phyloP scores from a whole-genome alignment of 768 basidiomycete genomes.

The Lactifluus rugatus region DNA sequence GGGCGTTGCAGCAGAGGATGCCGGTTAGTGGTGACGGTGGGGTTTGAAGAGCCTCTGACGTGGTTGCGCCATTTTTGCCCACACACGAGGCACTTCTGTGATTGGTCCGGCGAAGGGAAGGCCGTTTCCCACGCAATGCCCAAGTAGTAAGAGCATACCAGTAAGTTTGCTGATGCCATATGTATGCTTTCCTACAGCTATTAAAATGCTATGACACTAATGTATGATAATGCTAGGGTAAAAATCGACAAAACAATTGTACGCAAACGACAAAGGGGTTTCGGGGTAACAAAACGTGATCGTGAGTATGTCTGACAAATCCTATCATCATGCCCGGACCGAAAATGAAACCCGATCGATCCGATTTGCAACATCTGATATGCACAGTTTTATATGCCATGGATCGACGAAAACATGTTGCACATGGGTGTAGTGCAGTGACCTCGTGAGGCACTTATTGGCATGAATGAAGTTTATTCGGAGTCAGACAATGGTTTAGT shows the following conservation, averaged over 20 bases:
- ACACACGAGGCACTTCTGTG: constrained; percentile 12
- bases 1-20: not conserved
- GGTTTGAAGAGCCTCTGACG: not conserved
- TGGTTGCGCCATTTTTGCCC: constrained; percentile 10
- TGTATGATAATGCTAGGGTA: no score
- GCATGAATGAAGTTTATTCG: not conserved
- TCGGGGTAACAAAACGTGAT: not conserved
- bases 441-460: not conserved
- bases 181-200: not conserved
- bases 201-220: no score
- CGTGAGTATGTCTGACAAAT: not conserved
- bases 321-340: no score
- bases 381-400: not conserved
- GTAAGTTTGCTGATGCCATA: no score
- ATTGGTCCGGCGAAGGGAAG: constrained; percentile 1
- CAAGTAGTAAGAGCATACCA: no score
- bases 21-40: not conserved
- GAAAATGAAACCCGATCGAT: no score
- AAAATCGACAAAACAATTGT: no score
- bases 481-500: not conserved
- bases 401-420: not conserved
- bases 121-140: not conserved
- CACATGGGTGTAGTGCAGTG: not conserved
- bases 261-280: no score
- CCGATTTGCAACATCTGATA: no score